These are phyloP conservation scores for Alternaria viburni DNA, from an alignment of 2,329 filamentous ascomycete genomes.

Conservation along the genomic window DNA sequence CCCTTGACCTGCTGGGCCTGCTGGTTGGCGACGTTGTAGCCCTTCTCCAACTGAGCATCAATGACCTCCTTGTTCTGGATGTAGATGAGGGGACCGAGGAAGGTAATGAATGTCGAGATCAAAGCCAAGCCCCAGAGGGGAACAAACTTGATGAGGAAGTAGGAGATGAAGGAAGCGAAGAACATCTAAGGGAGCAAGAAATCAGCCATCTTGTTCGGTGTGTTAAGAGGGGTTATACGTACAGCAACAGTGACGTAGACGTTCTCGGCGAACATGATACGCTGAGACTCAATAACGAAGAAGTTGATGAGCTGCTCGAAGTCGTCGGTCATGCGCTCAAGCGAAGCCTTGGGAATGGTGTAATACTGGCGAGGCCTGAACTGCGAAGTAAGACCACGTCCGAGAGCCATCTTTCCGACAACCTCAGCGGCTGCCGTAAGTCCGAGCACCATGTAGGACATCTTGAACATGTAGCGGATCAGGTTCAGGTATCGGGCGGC, in stretches of 20 bases:
- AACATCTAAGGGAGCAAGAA: constrained; percentile 58
- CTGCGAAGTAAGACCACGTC: constrained; percentile 65
- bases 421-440: constrained; percentile 65
- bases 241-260: constrained; percentile 65
- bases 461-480: constrained; percentile 67
- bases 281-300: constrained; percentile 71
- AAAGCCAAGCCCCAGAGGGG: constrained; percentile 70
- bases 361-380: constrained; percentile 70
- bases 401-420: constrained; percentile 61
- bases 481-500: constrained; percentile 68
- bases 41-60: constrained; percentile 64
- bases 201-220: constrained; percentile 4
- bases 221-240: constrained; percentile 40
- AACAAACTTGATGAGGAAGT: constrained; percentile 70
- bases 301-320: constrained; percentile 71
- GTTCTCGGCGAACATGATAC: constrained; percentile 70
- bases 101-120: constrained; percentile 62
- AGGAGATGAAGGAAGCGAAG: constrained; percentile 63
- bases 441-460: constrained; percentile 64
- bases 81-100: constrained; percentile 67
- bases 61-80: constrained; percentile 70
- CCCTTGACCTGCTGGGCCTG: constrained; percentile 67
- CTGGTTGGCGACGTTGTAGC: constrained; percentile 60
- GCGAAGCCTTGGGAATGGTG: constrained; percentile 67
- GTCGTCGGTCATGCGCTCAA: constrained; percentile 67